Base-by-base conservation (phyloP, 2,329 filamentous ascomycete genomes). In the Fusarium albidum region DNA sequence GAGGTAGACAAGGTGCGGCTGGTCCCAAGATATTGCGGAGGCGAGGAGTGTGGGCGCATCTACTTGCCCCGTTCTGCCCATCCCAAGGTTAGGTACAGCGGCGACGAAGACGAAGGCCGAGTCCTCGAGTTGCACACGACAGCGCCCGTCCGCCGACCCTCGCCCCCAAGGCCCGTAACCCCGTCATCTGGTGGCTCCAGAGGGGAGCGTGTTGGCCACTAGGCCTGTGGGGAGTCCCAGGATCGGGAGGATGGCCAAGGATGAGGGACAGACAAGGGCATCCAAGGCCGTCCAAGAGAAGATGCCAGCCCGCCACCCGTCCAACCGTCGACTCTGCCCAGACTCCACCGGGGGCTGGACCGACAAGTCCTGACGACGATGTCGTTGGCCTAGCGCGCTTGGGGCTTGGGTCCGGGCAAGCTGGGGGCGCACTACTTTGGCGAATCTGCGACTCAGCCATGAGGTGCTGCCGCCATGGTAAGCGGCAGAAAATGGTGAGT, bases 21-120 rank as follows among this genome's bases (percentile, higher is more conserved):
- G 61, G 59, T 66, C 63, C 54, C 64, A 67, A 67, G 64, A 67
- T 67, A 67, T 67, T 64, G 64, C 63, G 64, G 64, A 67, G 64
- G 64, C 62, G 64, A 67, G 53, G 57, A 48, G 40, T 55, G 59
- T 61, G 61, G 55, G 59, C 64, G 53, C 67, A 65, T 66, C 57
- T 59, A 65, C 53, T 53, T 42, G 50, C 52, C 54, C 52, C 54
- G 57, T 52, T 59, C 21, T 61, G 52, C 37, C 37, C 31, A 59
- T 63, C 59, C 53, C 39, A 51, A 57, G 43, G 62, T 55, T 50
- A 62, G n/a, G n/a, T n/a, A n/a, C n/a, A n/a, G n/a, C n/a, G n/a
- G n/a, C 58, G 59, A n/a, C 17, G 49, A 49, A 40, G 58, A 48
- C 43, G 54, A 46, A 14, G 48, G 55, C 48, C 49, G 40, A 66